Base-by-base conservation (phyloP, 2,329 filamentous ascomycete genomes). In the Colletotrichum chrysophilum region DNA sequence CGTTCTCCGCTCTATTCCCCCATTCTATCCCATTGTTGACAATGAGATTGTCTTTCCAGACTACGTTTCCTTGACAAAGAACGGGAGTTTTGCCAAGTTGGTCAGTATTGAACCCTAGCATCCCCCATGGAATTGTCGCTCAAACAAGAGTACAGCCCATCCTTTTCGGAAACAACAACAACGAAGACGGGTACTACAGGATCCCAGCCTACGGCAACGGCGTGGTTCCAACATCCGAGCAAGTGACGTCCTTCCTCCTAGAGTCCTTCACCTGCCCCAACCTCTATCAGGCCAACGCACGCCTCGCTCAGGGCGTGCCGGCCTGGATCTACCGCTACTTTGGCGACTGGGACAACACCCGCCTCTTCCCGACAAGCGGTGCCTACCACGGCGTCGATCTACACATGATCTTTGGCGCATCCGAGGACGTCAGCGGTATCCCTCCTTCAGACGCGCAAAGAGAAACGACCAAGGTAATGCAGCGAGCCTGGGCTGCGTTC, bases 371-470 rank as follows among this genome's bases (percentile, higher is more conserved):
- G 0, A 83, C 81, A 7, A 88, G 86, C 55, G 87, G 87, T 5
- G 87, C 87, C 1, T 90, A 89, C 76, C 88, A 90, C 66, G 89
- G 87, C 0, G 83, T 84, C 1, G 88, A 89, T 36, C 67, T 89
- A 67, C 84, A 87, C 72, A 88, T 89, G 84, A 80, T 88, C 18
- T 88, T 88, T 73, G 86, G 87, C 1, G 85, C 81, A 3, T 84
- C 84, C 1, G 81, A 71, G 4, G 82, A 84, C 26, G 83, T 87
- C 55, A 86, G 83, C 64, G 86, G 85, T 3, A 79, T 87, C 12
- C 77, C 81, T 1, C 79, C 83, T 8, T 79, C 79, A 1, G 66
- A 72, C 0, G 76, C 79, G 1, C 84, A 88, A 77, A 78, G 76
- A 13, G 34, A 78, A 21, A 79, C 86, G 4, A 85, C 83, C 3